Percentiles rank a stretch among this genome's conserved stretches.
Evolutionary conservation across 495 filamentous ascomycete genomes (phyloP).

Genomic region (Penicillium egyptiacum): DNA sequence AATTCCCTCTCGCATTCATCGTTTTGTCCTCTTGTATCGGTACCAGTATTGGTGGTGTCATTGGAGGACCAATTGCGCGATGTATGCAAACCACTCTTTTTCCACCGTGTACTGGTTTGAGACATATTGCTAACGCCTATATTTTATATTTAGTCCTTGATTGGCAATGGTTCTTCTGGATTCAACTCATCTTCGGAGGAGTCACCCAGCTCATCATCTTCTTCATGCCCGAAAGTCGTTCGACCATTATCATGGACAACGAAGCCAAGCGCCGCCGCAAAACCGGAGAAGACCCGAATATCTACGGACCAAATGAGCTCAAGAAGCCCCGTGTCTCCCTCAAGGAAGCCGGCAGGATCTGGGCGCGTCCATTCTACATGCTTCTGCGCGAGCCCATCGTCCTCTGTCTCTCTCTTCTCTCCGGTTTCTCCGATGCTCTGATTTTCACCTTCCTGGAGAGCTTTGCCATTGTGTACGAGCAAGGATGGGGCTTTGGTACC

Average conservation of each 20-base stretch:
- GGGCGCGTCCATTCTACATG: constrained; percentile 73
- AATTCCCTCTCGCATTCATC: constrained; percentile 64
- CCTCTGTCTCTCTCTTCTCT: constrained; percentile 64
- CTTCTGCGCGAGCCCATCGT: constrained; percentile 74
- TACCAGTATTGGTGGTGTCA: constrained; percentile 70
- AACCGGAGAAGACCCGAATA: constrained; percentile 50
- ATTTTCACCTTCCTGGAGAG: constrained; percentile 76
- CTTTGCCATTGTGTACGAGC: constrained; percentile 60
- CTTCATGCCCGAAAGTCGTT: constrained; percentile 67
- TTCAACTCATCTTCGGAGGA: constrained; percentile 72
- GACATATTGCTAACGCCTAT: constrained; percentile 4
- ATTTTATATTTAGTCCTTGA: constrained; percentile 30
- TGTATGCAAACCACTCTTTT: constrained; percentile 28
- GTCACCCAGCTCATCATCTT: constrained; percentile 61
- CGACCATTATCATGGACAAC: constrained; percentile 63
- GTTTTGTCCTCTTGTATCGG: constrained; percentile 74
- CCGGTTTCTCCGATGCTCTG: constrained; percentile 73
- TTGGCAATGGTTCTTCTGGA: constrained; percentile 80
- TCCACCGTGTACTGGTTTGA: neutral
- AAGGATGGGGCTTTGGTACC: constrained; percentile 59
- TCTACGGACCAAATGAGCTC: constrained; percentile 65
- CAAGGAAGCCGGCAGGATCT: constrained; percentile 57
- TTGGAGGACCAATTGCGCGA: constrained; percentile 72
- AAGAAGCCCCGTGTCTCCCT: constrained; percentile 50
- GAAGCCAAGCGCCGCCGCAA: constrained; percentile 63